A percentile compares a stretch with the other conserved stretches of the same genome.
Evolutionary conservation across 805 yeast genomes (phyloP).

Genomic region (Priceomyces castillae): DNA sequence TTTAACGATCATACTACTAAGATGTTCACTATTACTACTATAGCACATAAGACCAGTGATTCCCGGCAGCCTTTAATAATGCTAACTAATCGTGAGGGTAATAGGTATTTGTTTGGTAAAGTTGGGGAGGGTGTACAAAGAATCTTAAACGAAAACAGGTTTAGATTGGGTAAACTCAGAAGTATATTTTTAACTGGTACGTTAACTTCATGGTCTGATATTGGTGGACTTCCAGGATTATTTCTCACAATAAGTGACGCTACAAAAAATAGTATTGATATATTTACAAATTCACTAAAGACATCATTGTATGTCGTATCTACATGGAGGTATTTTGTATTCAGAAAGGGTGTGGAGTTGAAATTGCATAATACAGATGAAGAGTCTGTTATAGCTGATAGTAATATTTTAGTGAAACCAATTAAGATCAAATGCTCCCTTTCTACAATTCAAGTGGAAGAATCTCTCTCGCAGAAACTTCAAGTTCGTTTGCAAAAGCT

Average conservation of each 20-base stretch:
- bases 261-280: slow-evolving; percentile 55
- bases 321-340: slow-evolving; percentile 85
- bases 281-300: slow-evolving; percentile 44
- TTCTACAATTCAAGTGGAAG: neutral
- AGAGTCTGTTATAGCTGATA: slow-evolving; percentile 29
- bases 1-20: slow-evolving; percentile 14
- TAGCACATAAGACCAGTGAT: slow-evolving; percentile 56
- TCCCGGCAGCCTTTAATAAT: slow-evolving; percentile 54
- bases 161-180: slow-evolving; percentile 55
- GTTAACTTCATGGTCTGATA: slow-evolving; percentile 63
- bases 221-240: slow-evolving; percentile 92
- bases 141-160: slow-evolving; percentile 56
- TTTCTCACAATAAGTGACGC: slow-evolving; percentile 80
- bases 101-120: slow-evolving; percentile 69
- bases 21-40: slow-evolving; percentile 51
- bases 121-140: slow-evolving; percentile 88
- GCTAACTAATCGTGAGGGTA: slow-evolving; percentile 49
- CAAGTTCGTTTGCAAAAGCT: slow-evolving; percentile 31
- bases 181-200: slow-evolving; percentile 76
- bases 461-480: slow-evolving; percentile 4
- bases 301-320: slow-evolving; percentile 53
- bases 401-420: slow-evolving; percentile 38
- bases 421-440: slow-evolving; percentile 22
- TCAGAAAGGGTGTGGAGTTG: slow-evolving; percentile 66
- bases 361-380: slow-evolving; percentile 31